A percentile compares a stretch with the other conserved stretches of the same genome.
phyloP scores from a whole-genome alignment of 2,329 filamentous ascomycete species.

The Blumeriella jaapii region DNA sequence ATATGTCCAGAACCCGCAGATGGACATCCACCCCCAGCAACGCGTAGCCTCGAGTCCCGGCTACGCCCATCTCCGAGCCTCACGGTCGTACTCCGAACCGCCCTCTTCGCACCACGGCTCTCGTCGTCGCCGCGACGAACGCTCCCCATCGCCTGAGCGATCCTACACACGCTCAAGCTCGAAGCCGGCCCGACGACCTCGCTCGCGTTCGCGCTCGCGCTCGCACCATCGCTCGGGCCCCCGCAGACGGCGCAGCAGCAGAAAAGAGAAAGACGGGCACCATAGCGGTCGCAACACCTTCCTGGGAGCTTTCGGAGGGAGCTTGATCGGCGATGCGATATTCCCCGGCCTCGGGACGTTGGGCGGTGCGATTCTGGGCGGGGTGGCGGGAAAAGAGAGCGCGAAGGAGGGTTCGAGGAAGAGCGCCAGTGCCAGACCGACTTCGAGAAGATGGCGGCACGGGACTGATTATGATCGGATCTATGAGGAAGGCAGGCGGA shows the following conservation, averaged over 20 bases:
- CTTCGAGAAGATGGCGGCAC: too few species aligned
- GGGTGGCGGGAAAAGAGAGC: conserved; percentile 12
- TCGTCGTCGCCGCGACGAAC: conserved; percentile 3
- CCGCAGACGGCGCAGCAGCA: not conserved
- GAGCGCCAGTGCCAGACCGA: conserved; percentile 2
- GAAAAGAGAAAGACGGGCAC: not conserved
- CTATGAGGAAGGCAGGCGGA: too few species aligned
- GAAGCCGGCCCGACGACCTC: not conserved
- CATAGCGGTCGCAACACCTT: conserved; percentile 12
- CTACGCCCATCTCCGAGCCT: conserved; percentile 3
- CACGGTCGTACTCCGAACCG: conserved; percentile 16
- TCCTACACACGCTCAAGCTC: not conserved
- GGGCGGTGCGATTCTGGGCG: conserved; percentile 17
- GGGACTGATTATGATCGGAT: too few species aligned
- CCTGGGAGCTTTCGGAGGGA: conserved; percentile 16
- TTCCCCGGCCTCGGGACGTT: conserved; percentile 18
- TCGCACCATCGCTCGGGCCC: conserved; percentile 1
- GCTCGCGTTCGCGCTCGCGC: conserved; percentile 1
- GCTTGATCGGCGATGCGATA: conserved; percentile 17
- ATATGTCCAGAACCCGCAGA: conserved; percentile 1
- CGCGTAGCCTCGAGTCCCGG: conserved; percentile 1
- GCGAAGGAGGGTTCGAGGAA: conserved; percentile 3
- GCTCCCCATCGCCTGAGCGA: too few species aligned
- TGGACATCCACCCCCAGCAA: not conserved
- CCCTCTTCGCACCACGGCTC: conserved; percentile 7